Percentiles rank a stretch among this genome's conserved stretches.
phyloP scores from a whole-genome alignment of 495 filamentous ascomycete genomes.

The Annulohypoxylon bovei region DNA sequence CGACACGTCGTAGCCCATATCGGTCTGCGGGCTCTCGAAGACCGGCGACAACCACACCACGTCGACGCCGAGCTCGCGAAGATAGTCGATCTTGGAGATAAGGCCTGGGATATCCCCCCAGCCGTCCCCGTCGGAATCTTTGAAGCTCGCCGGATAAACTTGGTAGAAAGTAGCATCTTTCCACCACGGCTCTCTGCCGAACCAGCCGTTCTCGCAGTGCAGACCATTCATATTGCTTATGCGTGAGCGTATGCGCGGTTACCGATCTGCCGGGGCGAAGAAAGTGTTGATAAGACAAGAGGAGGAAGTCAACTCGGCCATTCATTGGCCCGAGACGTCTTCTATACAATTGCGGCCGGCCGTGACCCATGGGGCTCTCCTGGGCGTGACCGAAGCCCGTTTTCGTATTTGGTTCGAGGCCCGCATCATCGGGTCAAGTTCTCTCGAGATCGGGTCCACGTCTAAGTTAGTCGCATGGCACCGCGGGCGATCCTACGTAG shows the following conservation, averaged over 20 bases:
- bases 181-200: conserved; percentile 50
- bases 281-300: not conserved
- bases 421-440: conserved; percentile 26
- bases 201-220: conserved; percentile 27
- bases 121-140: conserved; percentile 74
- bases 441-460: not conserved
- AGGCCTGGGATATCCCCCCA: conserved; percentile 75
- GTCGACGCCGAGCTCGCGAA: conserved; percentile 70
- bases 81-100: conserved; percentile 71
- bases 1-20: conserved; percentile 75
- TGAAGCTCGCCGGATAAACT: conserved; percentile 73
- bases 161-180: conserved; percentile 68
- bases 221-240: conserved; percentile 27
- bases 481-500: conserved; percentile 2
- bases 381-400: not conserved
- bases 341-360: not conserved
- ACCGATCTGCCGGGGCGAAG: not conserved
- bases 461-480: conserved; percentile 17
- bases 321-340: conserved; percentile 1
- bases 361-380: not conserved
- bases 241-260: not conserved
- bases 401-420: conserved; percentile 4
- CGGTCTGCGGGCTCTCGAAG: conserved; percentile 71
- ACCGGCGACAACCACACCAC: conserved; percentile 75
- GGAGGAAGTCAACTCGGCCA: not conserved